Conservation (phyloP, 2,329 filamentous ascomycete species). For the Grosmannia huntii region DNA sequence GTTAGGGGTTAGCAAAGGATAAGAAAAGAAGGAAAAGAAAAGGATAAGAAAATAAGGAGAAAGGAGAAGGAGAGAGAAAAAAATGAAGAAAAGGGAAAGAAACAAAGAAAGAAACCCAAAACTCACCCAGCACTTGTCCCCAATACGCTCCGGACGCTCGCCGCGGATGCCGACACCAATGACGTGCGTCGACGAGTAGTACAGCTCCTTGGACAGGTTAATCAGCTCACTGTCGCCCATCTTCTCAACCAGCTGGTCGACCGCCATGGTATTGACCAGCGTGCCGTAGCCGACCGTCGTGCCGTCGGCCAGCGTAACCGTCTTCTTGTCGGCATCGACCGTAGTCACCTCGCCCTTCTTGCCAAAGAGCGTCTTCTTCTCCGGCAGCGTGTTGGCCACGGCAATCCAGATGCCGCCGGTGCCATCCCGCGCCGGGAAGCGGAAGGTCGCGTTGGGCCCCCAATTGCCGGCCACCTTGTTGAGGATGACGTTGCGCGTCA, state of each 20-base stretch:
- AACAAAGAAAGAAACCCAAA: too few species aligned
- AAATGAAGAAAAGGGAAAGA: background rate
- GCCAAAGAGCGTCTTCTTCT: conserved; percentile 85
- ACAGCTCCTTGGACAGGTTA: conserved; percentile 75
- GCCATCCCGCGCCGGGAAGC: conserved; percentile 88
- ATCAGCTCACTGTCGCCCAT: conserved; percentile 83
- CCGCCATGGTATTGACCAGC: conserved; percentile 90
- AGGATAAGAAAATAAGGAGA: too few species aligned
- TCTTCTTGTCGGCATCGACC: conserved; percentile 76
- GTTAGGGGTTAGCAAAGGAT: background rate
- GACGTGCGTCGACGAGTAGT: conserved; percentile 95
- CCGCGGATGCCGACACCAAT: conserved; percentile 93
- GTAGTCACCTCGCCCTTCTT: conserved; percentile 72
- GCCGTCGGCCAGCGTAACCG: conserved; percentile 70
- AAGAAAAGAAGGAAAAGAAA: background rate
- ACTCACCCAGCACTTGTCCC: conserved; percentile 94
- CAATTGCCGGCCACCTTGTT: conserved; percentile 94
- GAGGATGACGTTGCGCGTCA: conserved; percentile 88
- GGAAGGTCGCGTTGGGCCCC: conserved; percentile 97
- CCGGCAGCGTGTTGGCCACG: conserved; percentile 81
- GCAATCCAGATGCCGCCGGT: conserved; percentile 99
- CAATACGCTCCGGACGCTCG: conserved; percentile 82
- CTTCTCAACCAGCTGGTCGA: conserved; percentile 74
- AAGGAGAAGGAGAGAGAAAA: background rate
- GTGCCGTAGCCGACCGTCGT: conserved; percentile 84